Evolutionary conservation across 1,284 basidiomycete species (phyloP).

Genomic region (Entoloma clypeatum): DNA sequence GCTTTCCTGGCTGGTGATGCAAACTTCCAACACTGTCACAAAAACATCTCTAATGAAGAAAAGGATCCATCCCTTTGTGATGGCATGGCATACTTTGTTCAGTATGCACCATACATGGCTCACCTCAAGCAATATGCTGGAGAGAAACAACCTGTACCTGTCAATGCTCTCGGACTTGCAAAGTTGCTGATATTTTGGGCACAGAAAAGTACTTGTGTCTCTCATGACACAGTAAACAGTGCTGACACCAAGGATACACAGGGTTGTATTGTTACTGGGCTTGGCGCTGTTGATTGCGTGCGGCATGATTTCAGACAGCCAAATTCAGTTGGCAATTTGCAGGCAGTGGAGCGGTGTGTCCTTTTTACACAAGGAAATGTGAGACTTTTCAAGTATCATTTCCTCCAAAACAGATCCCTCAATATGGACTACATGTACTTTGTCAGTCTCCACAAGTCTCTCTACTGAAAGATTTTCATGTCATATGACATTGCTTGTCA

Average conservation of each 20-base stretch:
- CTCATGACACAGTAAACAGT: slow-evolving; percentile 9
- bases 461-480: slow-evolving; percentile 1
- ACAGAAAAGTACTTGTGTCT: slow-evolving; percentile 10
- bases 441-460: slow-evolving; percentile 2
- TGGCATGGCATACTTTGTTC: too few species aligned
- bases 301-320: slow-evolving; percentile 12
- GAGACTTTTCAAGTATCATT: too few species aligned
- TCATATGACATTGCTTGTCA: slow-evolving; percentile 16
- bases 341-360: slow-evolving; percentile 15
- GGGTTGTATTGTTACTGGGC: slow-evolving; percentile 2
- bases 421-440: slow-evolving; percentile 15
- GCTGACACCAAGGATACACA: slow-evolving; percentile 3
- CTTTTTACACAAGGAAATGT: too few species aligned
- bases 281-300: slow-evolving; percentile 9
- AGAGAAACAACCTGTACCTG: too few species aligned
- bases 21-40: too few species aligned
- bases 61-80: too few species aligned
- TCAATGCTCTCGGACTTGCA: too few species aligned
- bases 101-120: too few species aligned
- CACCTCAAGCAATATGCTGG: too few species aligned
- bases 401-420: slow-evolving; percentile 10
- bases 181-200: too few species aligned
- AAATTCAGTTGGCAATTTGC: slow-evolving; percentile 12
- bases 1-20: too few species aligned
- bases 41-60: too few species aligned